Evolutionary conservation across 2,329 filamentous ascomycete species (phyloP).

Genomic region (Epichloe typhina): DNA sequence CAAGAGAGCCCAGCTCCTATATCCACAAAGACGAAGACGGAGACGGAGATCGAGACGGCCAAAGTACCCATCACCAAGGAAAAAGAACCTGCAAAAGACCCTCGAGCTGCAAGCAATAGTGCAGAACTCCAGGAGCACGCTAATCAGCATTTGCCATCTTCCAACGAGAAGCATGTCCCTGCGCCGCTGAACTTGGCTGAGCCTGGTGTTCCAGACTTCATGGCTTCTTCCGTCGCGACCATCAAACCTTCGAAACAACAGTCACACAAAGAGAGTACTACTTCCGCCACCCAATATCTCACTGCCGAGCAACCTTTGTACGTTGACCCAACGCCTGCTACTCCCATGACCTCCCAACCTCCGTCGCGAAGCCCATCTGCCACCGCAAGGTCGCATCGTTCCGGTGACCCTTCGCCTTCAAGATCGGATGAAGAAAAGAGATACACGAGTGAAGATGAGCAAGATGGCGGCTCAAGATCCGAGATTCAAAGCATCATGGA

Average conservation of each 20-base stretch:
- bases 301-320: slow-evolving; percentile 35
- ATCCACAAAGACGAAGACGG: neutral
- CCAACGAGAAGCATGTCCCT: slow-evolving; percentile 15
- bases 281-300: slow-evolving; percentile 26
- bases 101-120: neutral
- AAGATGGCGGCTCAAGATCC: slow-evolving; percentile 56
- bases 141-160: neutral
- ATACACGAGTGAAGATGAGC: slow-evolving; percentile 46
- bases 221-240: slow-evolving; percentile 35
- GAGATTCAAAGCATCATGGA: slow-evolving; percentile 98
- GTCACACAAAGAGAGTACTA: slow-evolving; percentile 20
- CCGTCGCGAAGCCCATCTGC: slow-evolving; percentile 46
- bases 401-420: slow-evolving; percentile 36
- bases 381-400: slow-evolving; percentile 34
- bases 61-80: neutral
- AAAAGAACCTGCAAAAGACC: neutral
- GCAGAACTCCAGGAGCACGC: neutral
- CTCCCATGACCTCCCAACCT: slow-evolving; percentile 39
- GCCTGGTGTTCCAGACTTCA: slow-evolving; percentile 15
- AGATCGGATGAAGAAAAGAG: slow-evolving; percentile 46
- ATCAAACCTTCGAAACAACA: slow-evolving; percentile 31
- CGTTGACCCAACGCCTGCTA: slow-evolving; percentile 45
- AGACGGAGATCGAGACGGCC: neutral
- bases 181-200: slow-evolving; percentile 6
- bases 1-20: neutral